Evolutionary conservation across 768 basidiomycete genomes (phyloP).

Genomic region (Kwoniella bestiolae): DNA sequence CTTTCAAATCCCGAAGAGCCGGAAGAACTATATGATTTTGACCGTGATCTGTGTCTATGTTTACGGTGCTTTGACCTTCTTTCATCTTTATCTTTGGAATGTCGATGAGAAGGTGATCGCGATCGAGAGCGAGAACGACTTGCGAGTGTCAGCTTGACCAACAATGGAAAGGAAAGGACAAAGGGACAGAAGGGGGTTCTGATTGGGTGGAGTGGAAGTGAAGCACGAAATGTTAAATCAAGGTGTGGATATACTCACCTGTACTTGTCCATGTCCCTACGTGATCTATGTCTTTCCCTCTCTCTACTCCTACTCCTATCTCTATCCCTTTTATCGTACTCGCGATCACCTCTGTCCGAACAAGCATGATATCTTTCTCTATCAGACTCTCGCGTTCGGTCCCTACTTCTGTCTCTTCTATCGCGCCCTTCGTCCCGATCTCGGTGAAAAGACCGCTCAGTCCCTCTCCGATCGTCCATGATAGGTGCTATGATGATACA

Average conservation of each 20-base stretch:
- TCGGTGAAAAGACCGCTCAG: background rate
- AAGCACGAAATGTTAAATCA: background rate
- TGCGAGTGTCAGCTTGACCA: slow-evolving; percentile 21
- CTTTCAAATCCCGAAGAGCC: slow-evolving; percentile 16
- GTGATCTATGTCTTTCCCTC: slow-evolving; percentile 7
- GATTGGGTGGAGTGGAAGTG: background rate
- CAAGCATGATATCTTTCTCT: slow-evolving; percentile 9
- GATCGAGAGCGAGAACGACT: slow-evolving; percentile 31
- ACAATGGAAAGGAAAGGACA: too few relatives aligned
- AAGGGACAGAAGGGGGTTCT: background rate
- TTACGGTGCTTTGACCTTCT: background rate
- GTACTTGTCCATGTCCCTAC: slow-evolving; percentile 2
- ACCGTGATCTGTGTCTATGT: slow-evolving; percentile 8
- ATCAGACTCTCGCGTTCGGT: background rate
- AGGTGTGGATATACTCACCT: background rate
- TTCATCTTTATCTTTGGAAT: slow-evolving; percentile 11
- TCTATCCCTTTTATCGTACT: background rate
- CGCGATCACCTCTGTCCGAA: slow-evolving; percentile 2
- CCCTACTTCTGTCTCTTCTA: slow-evolving; percentile 6
- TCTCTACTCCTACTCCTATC: slow-evolving; percentile 8
- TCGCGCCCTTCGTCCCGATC: slow-evolving; percentile 13
- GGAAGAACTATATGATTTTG: slow-evolving; percentile 5
- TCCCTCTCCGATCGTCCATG: background rate
- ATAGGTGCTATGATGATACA: too few relatives aligned
- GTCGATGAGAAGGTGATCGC: slow-evolving; percentile 32